Conservation (phyloP, 208 protist genomes). For the Acanthamoeba castellanii region DNA sequence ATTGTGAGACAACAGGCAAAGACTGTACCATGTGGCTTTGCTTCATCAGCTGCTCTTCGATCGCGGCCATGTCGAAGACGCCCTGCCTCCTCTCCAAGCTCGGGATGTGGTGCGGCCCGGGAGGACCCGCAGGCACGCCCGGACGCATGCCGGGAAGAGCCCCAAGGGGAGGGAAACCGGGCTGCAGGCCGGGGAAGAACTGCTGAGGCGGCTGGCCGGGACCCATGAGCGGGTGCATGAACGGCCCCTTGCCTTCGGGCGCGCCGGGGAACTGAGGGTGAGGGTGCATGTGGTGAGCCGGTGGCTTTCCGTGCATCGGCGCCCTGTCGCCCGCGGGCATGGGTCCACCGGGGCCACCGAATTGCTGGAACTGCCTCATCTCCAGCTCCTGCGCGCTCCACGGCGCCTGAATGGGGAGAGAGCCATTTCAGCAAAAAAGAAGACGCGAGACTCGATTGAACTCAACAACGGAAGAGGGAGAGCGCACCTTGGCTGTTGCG, state of each 20-base stretch:
- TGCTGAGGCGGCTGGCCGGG: constrained; percentile 31
- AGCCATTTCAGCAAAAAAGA: not conserved
- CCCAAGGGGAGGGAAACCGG: not conserved
- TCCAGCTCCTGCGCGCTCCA: constrained; percentile 44
- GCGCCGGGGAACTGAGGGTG: not conserved
- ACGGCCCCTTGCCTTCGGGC: not conserved
- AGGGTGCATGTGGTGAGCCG: not conserved
- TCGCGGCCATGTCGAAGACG: constrained; percentile 63
- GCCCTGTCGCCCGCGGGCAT: constrained; percentile 6
- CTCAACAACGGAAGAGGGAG: not conserved
- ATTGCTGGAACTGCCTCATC: constrained; percentile 54
- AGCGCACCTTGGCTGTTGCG: not conserved
- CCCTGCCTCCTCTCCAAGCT: constrained; percentile 25
- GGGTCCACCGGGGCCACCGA: not conserved
- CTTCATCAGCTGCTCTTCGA: constrained; percentile 55
- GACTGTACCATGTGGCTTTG: constrained; percentile 53
- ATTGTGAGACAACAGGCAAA: not conserved
- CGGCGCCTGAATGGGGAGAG: not conserved
- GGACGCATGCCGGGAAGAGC: constrained; percentile 12
- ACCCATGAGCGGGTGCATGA: constrained; percentile 4
- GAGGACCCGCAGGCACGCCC: not conserved
- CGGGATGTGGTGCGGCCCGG: not conserved
- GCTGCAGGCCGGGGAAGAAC: constrained; percentile 42
- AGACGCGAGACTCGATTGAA: not conserved
- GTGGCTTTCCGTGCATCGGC: not conserved